A percentile compares a stretch with the other conserved stretches of the same genome.
Evolutionary conservation across 768 basidiomycete genomes (phyloP).

Genomic region (Pulveroboletus sp.): DNA sequence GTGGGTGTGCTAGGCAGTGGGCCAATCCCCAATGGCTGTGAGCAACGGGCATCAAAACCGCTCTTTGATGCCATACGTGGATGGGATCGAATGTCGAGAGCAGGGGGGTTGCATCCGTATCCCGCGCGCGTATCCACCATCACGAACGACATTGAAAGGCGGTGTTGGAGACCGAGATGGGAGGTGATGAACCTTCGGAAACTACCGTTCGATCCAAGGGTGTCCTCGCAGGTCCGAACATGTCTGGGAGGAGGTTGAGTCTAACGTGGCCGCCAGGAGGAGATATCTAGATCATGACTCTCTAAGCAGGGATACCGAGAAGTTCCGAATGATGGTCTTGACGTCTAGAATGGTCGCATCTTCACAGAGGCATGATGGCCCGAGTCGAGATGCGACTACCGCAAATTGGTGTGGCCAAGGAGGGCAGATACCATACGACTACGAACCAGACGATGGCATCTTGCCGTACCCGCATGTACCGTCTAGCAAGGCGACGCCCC

Average conservation of each 20-base stretch:
- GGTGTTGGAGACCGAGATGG: not conserved
- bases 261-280: constrained; percentile 7
- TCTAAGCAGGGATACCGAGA: not conserved
- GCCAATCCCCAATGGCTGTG: constrained; percentile 7
- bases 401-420: no score
- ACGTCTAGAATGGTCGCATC: no score
- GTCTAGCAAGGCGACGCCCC: no score
- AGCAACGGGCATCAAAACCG: not conserved
- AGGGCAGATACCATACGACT: no score
- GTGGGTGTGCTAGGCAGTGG: constrained; percentile 1
- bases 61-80: no score
- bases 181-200: not conserved
- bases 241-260: not conserved
- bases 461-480: no score
- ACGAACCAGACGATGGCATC: no score
- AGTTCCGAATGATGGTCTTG: no score
- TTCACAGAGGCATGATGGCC: no score
- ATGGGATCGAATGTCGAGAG: not conserved
- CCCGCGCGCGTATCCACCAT: not conserved
- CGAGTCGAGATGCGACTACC: not conserved
- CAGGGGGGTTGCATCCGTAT: not conserved
- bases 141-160: not conserved
- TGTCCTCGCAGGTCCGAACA: not conserved
- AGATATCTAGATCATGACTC: not conserved
- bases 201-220: not conserved